Percentiles rank a stretch among this genome's conserved stretches.
Evolutionary conservation across 2,329 filamentous ascomycete genomes (phyloP).

Genomic region (Dryadomyces quercivorus): DNA sequence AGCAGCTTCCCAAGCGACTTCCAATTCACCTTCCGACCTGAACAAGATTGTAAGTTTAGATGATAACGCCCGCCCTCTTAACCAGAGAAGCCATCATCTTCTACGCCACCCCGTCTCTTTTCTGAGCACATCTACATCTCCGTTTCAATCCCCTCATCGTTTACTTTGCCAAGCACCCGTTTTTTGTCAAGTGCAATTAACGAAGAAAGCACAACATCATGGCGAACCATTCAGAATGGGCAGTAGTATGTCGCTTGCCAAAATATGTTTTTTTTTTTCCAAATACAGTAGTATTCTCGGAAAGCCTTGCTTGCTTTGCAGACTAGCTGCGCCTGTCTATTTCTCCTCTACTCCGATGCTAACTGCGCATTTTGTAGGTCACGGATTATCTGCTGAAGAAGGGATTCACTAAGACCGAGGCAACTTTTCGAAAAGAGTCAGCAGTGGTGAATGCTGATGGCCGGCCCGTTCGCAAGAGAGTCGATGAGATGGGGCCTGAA

Average conservation of each 20-base stretch:
- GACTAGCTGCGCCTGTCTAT: not conserved
- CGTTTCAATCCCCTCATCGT: not conserved
- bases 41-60: constrained; percentile 77
- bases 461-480: constrained; percentile 52
- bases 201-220: not conserved
- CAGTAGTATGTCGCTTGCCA: not conserved
- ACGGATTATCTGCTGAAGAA: constrained; percentile 95
- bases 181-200: not conserved
- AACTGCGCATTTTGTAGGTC: constrained; percentile 32
- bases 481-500: constrained; percentile 59
- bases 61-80: not conserved
- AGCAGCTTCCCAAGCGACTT: constrained; percentile 14
- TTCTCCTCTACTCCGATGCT: not conserved
- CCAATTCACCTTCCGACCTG: constrained; percentile 57
- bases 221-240: not conserved
- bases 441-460: constrained; percentile 72
- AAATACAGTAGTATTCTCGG: too few relatives aligned
- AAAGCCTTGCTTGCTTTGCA: too few relatives aligned
- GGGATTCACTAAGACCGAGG: constrained; percentile 85
- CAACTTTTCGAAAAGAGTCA: constrained; percentile 83
- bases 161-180: not conserved
- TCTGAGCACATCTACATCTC: not conserved
- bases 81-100: not conserved
- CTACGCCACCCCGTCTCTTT: too few relatives aligned
- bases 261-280: not conserved